Evolutionary conservation across 2,329 filamentous ascomycete species (phyloP), one percentile per base, ranked within the genome.

Genomic region (Penicillium sp.): DNA sequence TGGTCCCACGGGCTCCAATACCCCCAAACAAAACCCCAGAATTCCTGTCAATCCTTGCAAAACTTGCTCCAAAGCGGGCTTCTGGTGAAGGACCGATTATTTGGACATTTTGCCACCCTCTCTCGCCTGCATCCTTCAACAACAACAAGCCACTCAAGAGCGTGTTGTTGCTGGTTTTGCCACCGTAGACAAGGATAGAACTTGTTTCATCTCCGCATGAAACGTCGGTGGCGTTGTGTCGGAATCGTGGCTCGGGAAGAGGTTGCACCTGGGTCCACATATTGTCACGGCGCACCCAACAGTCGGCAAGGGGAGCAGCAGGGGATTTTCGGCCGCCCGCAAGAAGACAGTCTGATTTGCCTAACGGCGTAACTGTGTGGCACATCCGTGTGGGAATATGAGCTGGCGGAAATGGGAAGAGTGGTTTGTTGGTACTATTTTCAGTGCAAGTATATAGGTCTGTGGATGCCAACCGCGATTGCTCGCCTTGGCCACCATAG

Each of bases 271-370:
- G 80, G 54, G 80, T 78, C 91, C 91, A 96, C 13, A 66, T 70
- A 26, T 79, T 79, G 47, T 81, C 81, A 48, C 82, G 79, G 59
- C 87, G 84, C 1, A 92, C 63, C 91, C 91, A 97, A 63, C 89
- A 92, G 70, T 94, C 90, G 31, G 78, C 77, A 37, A 91, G 77
- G 1, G 86, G 86, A 26, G 80, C 81, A 11, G 86, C 80, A 4
- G 92, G 92, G 7, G 91, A 93, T n/a, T 83, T 80, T 55, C 92
- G 83, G 5, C 93, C 93, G 21, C 93, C 92, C 26, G 84, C 81
- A 43, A 96, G 77, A 10, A 97, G 73, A 55, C 81, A 81, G 14
- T 83, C 83, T 19, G 74, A 72, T 29, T 79, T 75, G 1, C 80
- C 24, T 5, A 95, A 69, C 45, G 85, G 79, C 18, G 89, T 92